These are phyloP conservation scores for Garcia nutans DNA, from an alignment of 345 rosid species.

Conservation along the genomic window DNA sequence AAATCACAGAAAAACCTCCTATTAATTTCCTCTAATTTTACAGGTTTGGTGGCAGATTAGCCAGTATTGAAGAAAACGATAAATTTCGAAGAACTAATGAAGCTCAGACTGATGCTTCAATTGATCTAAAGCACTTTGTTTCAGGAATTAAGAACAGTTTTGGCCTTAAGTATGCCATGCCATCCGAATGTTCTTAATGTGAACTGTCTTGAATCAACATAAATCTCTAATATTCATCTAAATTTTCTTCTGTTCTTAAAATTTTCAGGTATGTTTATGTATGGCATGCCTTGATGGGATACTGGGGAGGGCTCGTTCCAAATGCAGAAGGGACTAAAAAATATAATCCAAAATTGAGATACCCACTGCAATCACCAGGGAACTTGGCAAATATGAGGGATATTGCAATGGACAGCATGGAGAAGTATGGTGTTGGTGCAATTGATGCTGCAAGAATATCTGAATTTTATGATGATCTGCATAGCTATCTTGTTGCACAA, in stretches of 20 bases:
- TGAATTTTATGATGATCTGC: constrained; percentile 53
- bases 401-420: constrained; percentile 45
- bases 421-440: constrained; percentile 48
- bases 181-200: not conserved
- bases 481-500: constrained; percentile 48
- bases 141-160: constrained; percentile 42
- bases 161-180: constrained; percentile 37
- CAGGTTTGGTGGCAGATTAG: constrained; percentile 60
- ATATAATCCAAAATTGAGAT: constrained; percentile 40
- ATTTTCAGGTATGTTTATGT: constrained; percentile 49
- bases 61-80: constrained; percentile 44
- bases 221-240: constrained; percentile 5
- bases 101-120: constrained; percentile 26
- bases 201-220: not conserved
- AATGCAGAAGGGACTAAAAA: constrained; percentile 34
- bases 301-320: constrained; percentile 66
- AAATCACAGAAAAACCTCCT: constrained; percentile 2
- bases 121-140: constrained; percentile 48
- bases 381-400: constrained; percentile 49
- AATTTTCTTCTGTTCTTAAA: not conserved
- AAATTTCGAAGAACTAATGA: constrained; percentile 42
- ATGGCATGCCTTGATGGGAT: constrained; percentile 60
- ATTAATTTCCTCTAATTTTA: constrained; percentile 15
- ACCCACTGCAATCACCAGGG: constrained; percentile 45
- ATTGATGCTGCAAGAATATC: constrained; percentile 46